Percentiles rank a stretch among this genome's conserved stretches.
Evolutionary conservation across 495 filamentous ascomycete species (phyloP).

Genomic region (Penicillium chermesinum): DNA sequence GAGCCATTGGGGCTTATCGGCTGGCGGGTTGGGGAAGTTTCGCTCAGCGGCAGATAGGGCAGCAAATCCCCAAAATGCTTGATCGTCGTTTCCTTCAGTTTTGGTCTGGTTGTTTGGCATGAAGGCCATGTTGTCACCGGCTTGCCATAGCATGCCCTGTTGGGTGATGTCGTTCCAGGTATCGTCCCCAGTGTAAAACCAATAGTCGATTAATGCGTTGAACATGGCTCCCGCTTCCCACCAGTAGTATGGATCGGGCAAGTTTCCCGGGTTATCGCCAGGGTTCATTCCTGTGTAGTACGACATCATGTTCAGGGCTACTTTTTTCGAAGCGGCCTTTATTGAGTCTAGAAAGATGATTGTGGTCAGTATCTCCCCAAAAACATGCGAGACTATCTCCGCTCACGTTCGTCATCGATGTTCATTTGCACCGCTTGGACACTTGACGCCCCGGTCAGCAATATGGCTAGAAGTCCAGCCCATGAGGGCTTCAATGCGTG

Average conservation of each 20-base stretch:
- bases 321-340: slow-evolving; percentile 37
- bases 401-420: slow-evolving; percentile 19
- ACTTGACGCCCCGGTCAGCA: slow-evolving; percentile 13
- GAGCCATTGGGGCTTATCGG: slow-evolving; percentile 63
- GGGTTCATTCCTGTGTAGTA: slow-evolving; percentile 69
- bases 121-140: slow-evolving; percentile 59
- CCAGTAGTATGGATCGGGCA: slow-evolving; percentile 77
- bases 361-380: not conserved
- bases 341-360: slow-evolving; percentile 39
- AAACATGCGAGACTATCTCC: not conserved
- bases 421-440: slow-evolving; percentile 21
- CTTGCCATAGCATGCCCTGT: slow-evolving; percentile 67
- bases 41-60: slow-evolving; percentile 78
- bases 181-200: slow-evolving; percentile 70
- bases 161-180: slow-evolving; percentile 64
- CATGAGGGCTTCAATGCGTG: slow-evolving; percentile 15
- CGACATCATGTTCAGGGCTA: slow-evolving; percentile 45
- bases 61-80: slow-evolving; percentile 80
- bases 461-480: slow-evolving; percentile 13
- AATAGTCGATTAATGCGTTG: slow-evolving; percentile 75
- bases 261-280: slow-evolving; percentile 65
- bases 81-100: slow-evolving; percentile 77
- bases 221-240: slow-evolving; percentile 79
- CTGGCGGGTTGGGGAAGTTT: slow-evolving; percentile 56
- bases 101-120: slow-evolving; percentile 80